phyloP scores from a whole-genome alignment of 495 filamentous ascomycete genomes.

The Xylaria castorea region DNA sequence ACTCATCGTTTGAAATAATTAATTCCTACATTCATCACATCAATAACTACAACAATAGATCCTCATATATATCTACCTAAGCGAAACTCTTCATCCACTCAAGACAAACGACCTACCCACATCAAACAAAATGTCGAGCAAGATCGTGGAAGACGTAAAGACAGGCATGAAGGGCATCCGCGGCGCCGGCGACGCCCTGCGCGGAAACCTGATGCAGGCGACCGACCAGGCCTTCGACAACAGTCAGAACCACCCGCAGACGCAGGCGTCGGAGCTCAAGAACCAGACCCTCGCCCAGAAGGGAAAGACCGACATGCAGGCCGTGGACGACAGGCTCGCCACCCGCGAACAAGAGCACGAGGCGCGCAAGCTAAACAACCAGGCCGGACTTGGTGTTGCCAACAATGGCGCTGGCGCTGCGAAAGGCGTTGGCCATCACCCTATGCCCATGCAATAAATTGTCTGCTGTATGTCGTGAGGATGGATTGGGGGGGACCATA shows the following conservation, averaged over 20 bases:
- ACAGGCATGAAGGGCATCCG: slow-evolving; percentile 39
- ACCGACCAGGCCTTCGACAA: slow-evolving; percentile 37
- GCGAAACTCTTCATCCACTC: background rate
- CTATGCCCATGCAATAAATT: slow-evolving; percentile 28
- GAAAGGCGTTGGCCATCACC: slow-evolving; percentile 13
- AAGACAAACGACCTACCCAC: background rate
- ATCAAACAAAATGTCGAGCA: slow-evolving; percentile 31
- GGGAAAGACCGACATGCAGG: slow-evolving; percentile 32
- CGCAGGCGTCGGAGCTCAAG: slow-evolving; percentile 31
- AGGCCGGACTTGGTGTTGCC: background rate
- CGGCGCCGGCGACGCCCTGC: slow-evolving; percentile 36
- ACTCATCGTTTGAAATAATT: background rate
- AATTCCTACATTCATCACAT: background rate
- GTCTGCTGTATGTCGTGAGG: too few species aligned
- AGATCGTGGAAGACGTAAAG: slow-evolving; percentile 38
- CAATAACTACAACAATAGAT: background rate
- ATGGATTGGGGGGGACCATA: too few species aligned
- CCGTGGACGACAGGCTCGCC: slow-evolving; percentile 33
- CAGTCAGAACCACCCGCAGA: slow-evolving; percentile 32
- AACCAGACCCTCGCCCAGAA: slow-evolving; percentile 34
- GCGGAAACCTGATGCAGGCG: slow-evolving; percentile 30
- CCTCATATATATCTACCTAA: background rate
- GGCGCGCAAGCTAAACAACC: slow-evolving; percentile 7
- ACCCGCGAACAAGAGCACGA: slow-evolving; percentile 30
- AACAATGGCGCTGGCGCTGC: slow-evolving; percentile 13